Evolutionary conservation across 192 early-diverging fungal genomes (phyloP).

Genomic region (Linnemannia elongata): DNA sequence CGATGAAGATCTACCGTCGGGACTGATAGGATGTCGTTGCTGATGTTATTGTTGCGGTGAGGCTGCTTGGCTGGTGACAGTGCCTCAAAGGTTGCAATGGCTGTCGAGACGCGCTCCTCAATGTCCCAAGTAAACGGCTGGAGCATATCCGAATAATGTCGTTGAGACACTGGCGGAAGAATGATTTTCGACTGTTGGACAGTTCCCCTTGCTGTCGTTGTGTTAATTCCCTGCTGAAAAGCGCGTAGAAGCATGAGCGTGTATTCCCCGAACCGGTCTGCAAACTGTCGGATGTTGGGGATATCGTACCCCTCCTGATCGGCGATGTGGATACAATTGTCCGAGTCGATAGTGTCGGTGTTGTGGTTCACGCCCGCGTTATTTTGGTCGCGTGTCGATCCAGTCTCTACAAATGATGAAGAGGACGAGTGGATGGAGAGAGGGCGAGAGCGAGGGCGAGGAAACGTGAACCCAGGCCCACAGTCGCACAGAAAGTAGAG

Average conservation of each 20-base stretch:
- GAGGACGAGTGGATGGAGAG: neutral
- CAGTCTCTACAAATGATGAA: neutral
- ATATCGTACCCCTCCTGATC: constrained; percentile 27
- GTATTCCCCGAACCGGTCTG: constrained; percentile 12
- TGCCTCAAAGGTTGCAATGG: constrained; percentile 15
- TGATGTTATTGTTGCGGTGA: neutral
- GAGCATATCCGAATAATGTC: constrained; percentile 29
- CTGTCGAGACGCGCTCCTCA: constrained; percentile 32
- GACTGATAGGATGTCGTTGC: neutral
- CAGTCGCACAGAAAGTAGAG: constrained; percentile 42
- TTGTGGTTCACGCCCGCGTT: neutral
- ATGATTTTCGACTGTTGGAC: neutral
- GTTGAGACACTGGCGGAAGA: constrained; percentile 21
- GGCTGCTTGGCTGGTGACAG: neutral
- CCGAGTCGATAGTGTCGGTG: neutral
- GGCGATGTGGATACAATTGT: constrained; percentile 40
- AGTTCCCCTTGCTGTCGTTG: neutral
- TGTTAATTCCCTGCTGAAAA: constrained; percentile 11
- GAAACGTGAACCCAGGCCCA: constrained; percentile 13
- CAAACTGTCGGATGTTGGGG: constrained; percentile 20
- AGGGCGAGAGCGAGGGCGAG: neutral
- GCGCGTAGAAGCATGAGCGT: constrained; percentile 20
- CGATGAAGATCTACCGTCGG: constrained; percentile 21
- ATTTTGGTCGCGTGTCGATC: neutral
- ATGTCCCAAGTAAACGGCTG: constrained; percentile 44